These are phyloP conservation scores for Primulina tabacum DNA, from an alignment of 257 asterid species.

Conservation along the genomic window DNA sequence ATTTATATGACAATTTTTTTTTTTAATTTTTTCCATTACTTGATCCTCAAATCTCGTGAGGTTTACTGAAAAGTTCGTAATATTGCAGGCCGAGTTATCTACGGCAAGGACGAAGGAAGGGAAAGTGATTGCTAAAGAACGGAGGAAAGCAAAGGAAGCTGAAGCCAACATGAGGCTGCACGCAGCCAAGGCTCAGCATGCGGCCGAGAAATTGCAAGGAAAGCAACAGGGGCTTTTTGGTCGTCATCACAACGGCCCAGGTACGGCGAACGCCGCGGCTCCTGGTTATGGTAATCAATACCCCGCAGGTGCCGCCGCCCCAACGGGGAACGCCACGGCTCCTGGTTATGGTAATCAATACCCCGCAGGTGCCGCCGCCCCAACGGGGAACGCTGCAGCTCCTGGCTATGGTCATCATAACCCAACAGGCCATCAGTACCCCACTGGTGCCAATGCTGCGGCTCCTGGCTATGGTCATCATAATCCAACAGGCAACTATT, in stretches of 20 bases:
- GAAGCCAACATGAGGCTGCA: slow-evolving; percentile 83
- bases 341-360: no score
- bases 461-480: slow-evolving; percentile 21
- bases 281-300: no score
- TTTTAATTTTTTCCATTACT: no score
- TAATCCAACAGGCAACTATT: no score
- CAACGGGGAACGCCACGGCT: slow-evolving; percentile 19
- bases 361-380: no score
- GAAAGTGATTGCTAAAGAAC: slow-evolving; percentile 48
- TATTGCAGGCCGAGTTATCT: slow-evolving; percentile 46
- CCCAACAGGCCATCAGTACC: no score
- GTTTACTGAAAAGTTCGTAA: no score
- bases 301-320: background rate
- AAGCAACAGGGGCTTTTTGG: slow-evolving; percentile 25
- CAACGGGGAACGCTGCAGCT: slow-evolving; percentile 9
- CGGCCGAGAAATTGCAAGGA: slow-evolving; percentile 40
- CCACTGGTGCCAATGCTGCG: slow-evolving; percentile 15
- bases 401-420: slow-evolving; percentile 9
- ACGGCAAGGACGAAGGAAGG: slow-evolving; percentile 55
- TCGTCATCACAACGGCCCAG: slow-evolving; percentile 19
- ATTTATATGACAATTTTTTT: no score
- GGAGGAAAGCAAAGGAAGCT: slow-evolving; percentile 64
- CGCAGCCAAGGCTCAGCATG: slow-evolving; percentile 54
- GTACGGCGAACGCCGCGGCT: no score
- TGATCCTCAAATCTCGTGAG: no score